These are phyloP conservation scores for Xylaria intraflava DNA, from an alignment of 495 filamentous ascomycete genomes.

Conservation along the genomic window DNA sequence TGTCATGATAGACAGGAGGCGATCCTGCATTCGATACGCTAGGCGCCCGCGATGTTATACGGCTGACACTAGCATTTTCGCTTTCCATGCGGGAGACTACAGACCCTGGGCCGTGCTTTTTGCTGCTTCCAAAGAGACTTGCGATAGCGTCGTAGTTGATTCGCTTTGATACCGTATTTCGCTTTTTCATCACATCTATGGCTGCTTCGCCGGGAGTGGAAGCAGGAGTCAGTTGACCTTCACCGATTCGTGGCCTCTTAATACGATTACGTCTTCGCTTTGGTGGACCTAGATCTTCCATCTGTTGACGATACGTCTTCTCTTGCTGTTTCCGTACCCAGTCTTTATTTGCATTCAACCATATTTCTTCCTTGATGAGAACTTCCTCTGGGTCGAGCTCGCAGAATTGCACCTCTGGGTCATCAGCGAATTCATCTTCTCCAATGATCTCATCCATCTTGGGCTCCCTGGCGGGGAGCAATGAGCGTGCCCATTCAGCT, in stretches of 20 bases:
- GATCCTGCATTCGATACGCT: conserved; percentile 14
- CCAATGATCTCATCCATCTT: conserved; percentile 53
- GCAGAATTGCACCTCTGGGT: conserved; percentile 76
- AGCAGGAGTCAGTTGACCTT: conserved; percentile 49
- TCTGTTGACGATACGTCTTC: conserved; percentile 60
- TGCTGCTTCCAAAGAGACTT: conserved; percentile 37
- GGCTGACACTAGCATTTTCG: conserved; percentile 21
- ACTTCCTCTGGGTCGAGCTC: conserved; percentile 63
- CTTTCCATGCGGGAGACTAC: conserved; percentile 22
- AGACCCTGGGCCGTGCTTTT: conserved; percentile 32
- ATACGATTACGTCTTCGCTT: conserved; percentile 44
- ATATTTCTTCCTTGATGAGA: conserved; percentile 76
- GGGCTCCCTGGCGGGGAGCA: conserved; percentile 16
- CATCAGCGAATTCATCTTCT: conserved; percentile 74
- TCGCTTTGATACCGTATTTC: conserved; percentile 63
- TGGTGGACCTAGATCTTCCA: conserved; percentile 48
- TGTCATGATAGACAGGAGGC: neutral
- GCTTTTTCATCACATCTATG: conserved; percentile 61
- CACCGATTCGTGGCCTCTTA: conserved; percentile 52
- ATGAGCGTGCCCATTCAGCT: conserved; percentile 25
- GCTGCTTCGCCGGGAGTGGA: conserved; percentile 65
- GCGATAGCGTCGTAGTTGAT: conserved; percentile 75
- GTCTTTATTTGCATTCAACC: conserved; percentile 89
- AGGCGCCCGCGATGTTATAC: conserved; percentile 16
- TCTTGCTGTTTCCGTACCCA: conserved; percentile 78